phyloP scores from a whole-genome alignment of 176 grass and related monocot species.

The Triticum urartu region DNA sequence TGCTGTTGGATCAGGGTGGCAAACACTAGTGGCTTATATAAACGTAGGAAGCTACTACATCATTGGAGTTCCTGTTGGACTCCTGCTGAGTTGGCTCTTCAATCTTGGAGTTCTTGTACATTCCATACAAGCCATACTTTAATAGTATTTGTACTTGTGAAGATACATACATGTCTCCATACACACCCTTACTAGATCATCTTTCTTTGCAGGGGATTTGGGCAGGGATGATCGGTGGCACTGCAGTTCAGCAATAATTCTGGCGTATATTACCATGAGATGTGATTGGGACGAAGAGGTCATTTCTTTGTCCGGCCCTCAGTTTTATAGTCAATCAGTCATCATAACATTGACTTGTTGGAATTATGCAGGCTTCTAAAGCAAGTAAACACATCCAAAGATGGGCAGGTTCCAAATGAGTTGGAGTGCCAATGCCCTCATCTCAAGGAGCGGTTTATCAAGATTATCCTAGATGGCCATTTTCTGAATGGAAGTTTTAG shows the following conservation, averaged over 20 bases:
- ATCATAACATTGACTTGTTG: not conserved
- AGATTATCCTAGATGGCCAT: not conserved
- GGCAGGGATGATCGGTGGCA: constrained; percentile 54
- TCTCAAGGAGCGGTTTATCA: not conserved
- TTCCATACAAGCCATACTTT: not conserved
- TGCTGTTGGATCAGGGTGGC: constrained; percentile 57
- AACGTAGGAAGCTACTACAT: constrained; percentile 63
- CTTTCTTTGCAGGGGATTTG: constrained; percentile 37
- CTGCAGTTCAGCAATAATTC: constrained; percentile 36
- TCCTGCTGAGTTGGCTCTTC: constrained; percentile 44
- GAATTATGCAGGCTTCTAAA: constrained; percentile 16
- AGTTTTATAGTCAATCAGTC: not conserved
- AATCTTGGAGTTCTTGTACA: constrained; percentile 40
- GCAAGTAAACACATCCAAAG: constrained; percentile 16
- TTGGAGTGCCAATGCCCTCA: not conserved
- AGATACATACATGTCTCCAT: too few relatives aligned
- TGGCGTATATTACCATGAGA: constrained; percentile 8
- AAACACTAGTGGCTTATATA: constrained; percentile 52
- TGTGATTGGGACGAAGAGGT: constrained; percentile 48
- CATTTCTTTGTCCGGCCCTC: not conserved
- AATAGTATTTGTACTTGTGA: not conserved
- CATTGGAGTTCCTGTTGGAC: constrained; percentile 37
- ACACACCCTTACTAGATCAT: not conserved
- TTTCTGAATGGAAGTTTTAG: not conserved
- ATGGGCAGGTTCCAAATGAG: constrained; percentile 11